phyloP scores from a whole-genome alignment of 106 monocot species.

The Dioscorea zingiberensis region DNA sequence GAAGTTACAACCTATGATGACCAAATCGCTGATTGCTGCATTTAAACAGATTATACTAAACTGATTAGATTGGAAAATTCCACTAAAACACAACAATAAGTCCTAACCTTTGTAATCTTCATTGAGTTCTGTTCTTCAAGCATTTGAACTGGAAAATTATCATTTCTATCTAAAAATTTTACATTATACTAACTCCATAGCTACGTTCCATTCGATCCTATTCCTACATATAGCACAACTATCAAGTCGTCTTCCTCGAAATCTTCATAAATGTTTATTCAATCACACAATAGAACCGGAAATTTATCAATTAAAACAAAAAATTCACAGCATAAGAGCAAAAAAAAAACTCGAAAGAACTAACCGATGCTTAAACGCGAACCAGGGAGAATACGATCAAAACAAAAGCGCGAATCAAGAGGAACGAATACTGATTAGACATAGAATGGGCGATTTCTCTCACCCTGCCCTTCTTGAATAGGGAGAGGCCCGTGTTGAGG shows the following conservation, averaged over 20 bases:
- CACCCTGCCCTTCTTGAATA: conserved; percentile 76
- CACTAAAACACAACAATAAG: not conserved
- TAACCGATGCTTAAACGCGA: not conserved
- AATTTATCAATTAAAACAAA: not conserved
- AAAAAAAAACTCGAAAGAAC: not conserved
- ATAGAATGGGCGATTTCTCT: not conserved
- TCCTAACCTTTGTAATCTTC: not conserved
- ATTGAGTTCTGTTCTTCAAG: not conserved
- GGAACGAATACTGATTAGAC: too few relatives aligned
- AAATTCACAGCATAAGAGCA: not conserved
- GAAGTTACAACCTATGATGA: not conserved
- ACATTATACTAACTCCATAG: not conserved
- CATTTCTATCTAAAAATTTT: not conserved
- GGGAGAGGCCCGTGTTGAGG: conserved; percentile 73
- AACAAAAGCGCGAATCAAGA: too few relatives aligned
- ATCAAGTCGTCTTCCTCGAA: too few relatives aligned
- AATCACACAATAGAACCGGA: too few relatives aligned
- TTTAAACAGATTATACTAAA: not conserved
- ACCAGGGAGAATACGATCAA: not conserved
- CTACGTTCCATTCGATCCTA: too few relatives aligned
- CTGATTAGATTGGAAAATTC: not conserved
- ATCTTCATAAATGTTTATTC: too few relatives aligned
- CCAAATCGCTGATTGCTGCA: not conserved
- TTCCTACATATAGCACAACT: too few relatives aligned
- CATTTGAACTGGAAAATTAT: not conserved